phyloP scores from a whole-genome alignment of 257 asterid genomes.

The Henckelia pumila region DNA sequence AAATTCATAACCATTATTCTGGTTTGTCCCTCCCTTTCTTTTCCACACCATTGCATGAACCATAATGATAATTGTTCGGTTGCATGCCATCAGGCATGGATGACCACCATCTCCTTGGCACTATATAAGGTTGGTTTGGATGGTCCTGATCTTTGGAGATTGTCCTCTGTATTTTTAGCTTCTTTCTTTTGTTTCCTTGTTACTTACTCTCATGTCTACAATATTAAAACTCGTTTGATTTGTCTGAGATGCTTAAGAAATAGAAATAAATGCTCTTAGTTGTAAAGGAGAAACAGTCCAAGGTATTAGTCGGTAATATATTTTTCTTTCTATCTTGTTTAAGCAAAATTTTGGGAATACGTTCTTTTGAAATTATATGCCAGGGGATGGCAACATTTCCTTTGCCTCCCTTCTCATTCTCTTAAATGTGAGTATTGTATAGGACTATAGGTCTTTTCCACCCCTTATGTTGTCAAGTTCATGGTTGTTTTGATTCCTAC shows the following conservation, averaged over 20 bases:
- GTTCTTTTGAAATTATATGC: neutral
- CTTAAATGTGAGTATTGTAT: neutral
- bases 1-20: constrained; percentile 8
- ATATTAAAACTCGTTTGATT: too few relatives aligned
- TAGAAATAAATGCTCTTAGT: constrained; percentile 88
- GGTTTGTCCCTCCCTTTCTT: constrained; percentile 6
- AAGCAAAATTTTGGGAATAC: neutral
- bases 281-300: constrained; percentile 61
- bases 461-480: neutral
- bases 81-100: constrained; percentile 70
- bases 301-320: constrained; percentile 44
- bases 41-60: constrained; percentile 2
- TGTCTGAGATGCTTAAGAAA: too few relatives aligned
- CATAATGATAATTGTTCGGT: constrained; percentile 17
- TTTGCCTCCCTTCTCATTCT: too few relatives aligned
- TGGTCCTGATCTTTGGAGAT: constrained; percentile 13
- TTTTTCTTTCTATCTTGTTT: constrained; percentile 6
- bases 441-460: neutral
- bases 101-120: constrained; percentile 72
- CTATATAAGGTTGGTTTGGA: constrained; percentile 74
- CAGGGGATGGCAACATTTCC: neutral
- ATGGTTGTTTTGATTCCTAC: too few relatives aligned
- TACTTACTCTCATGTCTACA: too few relatives aligned
- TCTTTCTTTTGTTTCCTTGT: too few relatives aligned
- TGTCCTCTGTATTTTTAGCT: too few relatives aligned